phyloP scores from a whole-genome alignment of 179 eudicot genomes.

The Beta lomatogona region DNA sequence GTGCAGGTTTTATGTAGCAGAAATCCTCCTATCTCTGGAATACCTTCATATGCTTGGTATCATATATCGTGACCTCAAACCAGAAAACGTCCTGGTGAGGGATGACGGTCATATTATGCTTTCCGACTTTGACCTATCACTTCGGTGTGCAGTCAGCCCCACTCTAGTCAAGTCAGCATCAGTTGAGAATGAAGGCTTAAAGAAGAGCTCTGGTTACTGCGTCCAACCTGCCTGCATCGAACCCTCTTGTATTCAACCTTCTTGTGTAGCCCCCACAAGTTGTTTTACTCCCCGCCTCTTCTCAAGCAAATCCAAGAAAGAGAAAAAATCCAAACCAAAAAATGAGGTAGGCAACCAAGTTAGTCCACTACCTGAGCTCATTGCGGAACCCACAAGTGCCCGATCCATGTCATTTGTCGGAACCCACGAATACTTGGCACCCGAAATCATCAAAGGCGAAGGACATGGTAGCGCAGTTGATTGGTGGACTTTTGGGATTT shows the following conservation, averaged over 20 bases:
- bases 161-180: slow-evolving; percentile 63
- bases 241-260: slow-evolving; percentile 73
- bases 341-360: slow-evolving; percentile 64
- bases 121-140: slow-evolving; percentile 79
- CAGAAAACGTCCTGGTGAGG: slow-evolving; percentile 77
- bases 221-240: slow-evolving; percentile 73
- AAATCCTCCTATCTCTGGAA: slow-evolving; percentile 76
- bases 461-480: slow-evolving; percentile 93
- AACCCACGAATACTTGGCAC: slow-evolving; percentile 81
- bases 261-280: slow-evolving; percentile 63
- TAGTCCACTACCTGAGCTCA: slow-evolving; percentile 72
- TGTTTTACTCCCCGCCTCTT: slow-evolving; percentile 74
- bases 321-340: slow-evolving; percentile 52
- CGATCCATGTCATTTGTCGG: slow-evolving; percentile 88
- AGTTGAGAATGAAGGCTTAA: slow-evolving; percentile 41
- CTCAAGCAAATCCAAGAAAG: slow-evolving; percentile 68
- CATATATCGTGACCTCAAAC: slow-evolving; percentile 79
- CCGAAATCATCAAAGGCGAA: slow-evolving; percentile 77
- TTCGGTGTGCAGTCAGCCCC: slow-evolving; percentile 75
- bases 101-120: slow-evolving; percentile 89
- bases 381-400: slow-evolving; percentile 78
- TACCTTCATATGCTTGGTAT: slow-evolving; percentile 89
- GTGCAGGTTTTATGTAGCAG: slow-evolving; percentile 80
- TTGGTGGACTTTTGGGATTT: slow-evolving; percentile 89
- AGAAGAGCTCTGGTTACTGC: slow-evolving; percentile 59